Base-by-base conservation (phyloP, 176 grass and related monocot genomes). In the Aegilops longissima region DNA sequence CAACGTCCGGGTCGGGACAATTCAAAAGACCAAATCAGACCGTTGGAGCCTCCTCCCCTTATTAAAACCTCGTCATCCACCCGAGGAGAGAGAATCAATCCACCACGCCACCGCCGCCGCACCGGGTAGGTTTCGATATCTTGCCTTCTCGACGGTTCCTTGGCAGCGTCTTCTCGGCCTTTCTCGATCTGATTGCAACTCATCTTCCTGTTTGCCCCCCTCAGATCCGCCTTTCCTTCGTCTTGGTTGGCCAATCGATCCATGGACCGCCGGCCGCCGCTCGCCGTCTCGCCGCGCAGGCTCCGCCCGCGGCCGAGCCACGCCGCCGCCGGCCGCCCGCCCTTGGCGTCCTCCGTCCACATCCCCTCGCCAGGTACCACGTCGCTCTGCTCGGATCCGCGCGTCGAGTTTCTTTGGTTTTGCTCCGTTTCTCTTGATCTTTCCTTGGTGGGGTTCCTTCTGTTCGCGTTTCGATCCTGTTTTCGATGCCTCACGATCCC, bases 251-350 rank as follows among this genome's bases (percentile, higher is more conserved):
- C 49, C 14, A 61, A 70, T 70, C 21, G 45, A 80, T 24, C 79
- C 13, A 96, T 94, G 97, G 88, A 96, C 59, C 80, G 76, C 65
- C 91, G 89, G 20, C 90, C 94, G 3, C 89, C 90, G 25, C 82
- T 94, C 8, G 90, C 36, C 14, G 52, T 98, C 12, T 98, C 97
- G 3, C 97, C 97, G 58, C 90, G 97, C 42, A 79, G 93, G 65
- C 96, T 98, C 45, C 93, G 93, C 31, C 93, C 93, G 8, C 93
- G 93, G 9, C 90, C 87, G 1, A 77, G 91, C 77, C 82, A 39
- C 17, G 69, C 42, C 1, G 17, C 56, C 40, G 39, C 84, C 20
- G 86, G 52, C 31, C 85, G 80, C 8, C 70, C 71, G 6, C 76
- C 76, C 13, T 45, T 82, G 10, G 8, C 89, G 21, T 80, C 86